phyloP scores from a whole-genome alignment of 1,139 yeast species.

The Hyphopichia fennica region DNA sequence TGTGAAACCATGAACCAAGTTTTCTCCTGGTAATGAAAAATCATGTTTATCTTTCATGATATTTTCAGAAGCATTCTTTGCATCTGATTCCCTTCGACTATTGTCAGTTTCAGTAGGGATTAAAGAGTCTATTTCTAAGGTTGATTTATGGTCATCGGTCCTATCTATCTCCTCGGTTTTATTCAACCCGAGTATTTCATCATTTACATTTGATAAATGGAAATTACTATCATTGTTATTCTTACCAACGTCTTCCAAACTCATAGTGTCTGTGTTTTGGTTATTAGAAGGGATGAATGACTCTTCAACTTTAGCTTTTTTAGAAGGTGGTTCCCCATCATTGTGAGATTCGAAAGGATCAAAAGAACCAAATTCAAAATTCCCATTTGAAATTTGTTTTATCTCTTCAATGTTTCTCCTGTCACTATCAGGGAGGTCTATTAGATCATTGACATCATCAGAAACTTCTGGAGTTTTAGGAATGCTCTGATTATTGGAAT shows the following conservation, averaged over 20 bases:
- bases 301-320: constrained; percentile 6
- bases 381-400: background rate
- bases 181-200: no score
- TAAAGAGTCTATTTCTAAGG: background rate
- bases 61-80: no score
- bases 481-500: background rate
- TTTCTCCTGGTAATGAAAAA: no score
- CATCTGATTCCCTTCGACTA: no score
- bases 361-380: background rate
- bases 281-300: background rate
- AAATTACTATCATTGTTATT: no score
- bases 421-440: background rate
- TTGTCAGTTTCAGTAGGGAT: no score
- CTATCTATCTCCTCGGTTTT: no score
- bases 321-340: constrained; percentile 6
- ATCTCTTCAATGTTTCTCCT: background rate
- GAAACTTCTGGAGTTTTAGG: background rate
- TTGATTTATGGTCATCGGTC: background rate
- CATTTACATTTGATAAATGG: no score
- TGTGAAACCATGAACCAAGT: no score
- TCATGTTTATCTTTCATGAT: no score
- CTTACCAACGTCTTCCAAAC: background rate
- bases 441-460: background rate
- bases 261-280: background rate
- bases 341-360: background rate